Base-by-base conservation (phyloP, 2,329 filamentous ascomycete species). In the Sarocladiaceae sp. region DNA sequence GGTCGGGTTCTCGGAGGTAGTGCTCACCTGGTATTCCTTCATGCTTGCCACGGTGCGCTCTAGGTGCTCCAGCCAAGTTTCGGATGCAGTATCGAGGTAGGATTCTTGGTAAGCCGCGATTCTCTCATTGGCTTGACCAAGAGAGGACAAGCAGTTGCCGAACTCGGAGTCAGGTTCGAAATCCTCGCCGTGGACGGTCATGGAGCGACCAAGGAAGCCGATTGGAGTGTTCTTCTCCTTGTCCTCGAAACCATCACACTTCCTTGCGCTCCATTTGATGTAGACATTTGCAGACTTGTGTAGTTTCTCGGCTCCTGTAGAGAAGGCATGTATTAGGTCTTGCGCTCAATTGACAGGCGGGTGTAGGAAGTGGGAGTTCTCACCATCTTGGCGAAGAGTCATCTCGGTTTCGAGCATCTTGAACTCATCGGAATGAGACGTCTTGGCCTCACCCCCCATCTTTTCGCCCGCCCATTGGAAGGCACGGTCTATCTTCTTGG, bases 391-490 rank as follows among this genome's bases (percentile, higher is more conserved):
- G 57, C 93, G 83, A 62, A 96, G 76, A 53, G 82, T 79, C 91
- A 97, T 97, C 72, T 97, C 93, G 52, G 82, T 77, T 72, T 97
- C 92, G 62, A 97, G 74, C 55, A 82, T 81, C 73, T 89, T 95
- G 80, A 97, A 97, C 64, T 97, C 88, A 50, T 97, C 91, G 0
- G 90, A 88, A 57, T 90, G 84, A 66, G 79, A 83, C 10, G 93
- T 97, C 74, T 91, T 94, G 71, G 86, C 81, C 71, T 97, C 92
- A 58, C 83, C 83, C 62, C 93, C 93, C 89, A 97, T 96, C 73
- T 92, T 90, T 75, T 97, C 93, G 60, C 90, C 90, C 33, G 92
- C 90, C 93, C 93, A 97, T 86, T 97, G 93, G 76, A 93, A 95
- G 77, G 96, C 86, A 65, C 93, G 87, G 73, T 92, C 93, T 67